These are phyloP conservation scores for Deuterostichococcus epilithicus DNA, from an alignment of 139 green algal species.

Conservation along the genomic window DNA sequence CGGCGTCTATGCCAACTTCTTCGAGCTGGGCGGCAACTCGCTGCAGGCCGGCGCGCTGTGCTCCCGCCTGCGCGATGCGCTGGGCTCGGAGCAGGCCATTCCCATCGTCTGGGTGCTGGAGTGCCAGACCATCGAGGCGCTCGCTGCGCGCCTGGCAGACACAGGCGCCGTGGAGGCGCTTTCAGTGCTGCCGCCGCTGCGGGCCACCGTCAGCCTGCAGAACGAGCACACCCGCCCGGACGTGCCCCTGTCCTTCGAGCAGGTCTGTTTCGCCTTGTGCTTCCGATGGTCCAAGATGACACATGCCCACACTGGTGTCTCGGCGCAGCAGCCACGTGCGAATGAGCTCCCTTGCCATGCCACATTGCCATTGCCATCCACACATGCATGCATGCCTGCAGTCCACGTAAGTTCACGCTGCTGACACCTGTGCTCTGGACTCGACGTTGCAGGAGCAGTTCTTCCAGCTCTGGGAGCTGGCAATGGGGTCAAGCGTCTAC, in stretches of 20 bases:
- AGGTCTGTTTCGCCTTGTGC: too few species aligned
- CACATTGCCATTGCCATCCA: not conserved
- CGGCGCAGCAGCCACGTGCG: too few species aligned
- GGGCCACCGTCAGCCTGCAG: too few species aligned
- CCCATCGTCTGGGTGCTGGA: constrained; percentile 15
- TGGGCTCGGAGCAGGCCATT: not conserved
- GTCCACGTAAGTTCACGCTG: not conserved
- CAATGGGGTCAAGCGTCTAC: not conserved
- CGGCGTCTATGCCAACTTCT: constrained; percentile 19
- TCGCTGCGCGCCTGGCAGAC: not conserved
- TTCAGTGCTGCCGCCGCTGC: not conserved
- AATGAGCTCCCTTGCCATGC: not conserved
- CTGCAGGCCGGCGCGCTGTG: constrained; percentile 19
- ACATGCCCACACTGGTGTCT: too few species aligned
- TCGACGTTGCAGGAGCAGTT: constrained; percentile 3
- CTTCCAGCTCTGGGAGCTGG: constrained; percentile 4
- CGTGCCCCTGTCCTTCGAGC: too few species aligned
- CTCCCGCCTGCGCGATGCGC: not conserved
- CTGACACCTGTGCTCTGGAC: not conserved
- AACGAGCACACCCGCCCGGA: too few species aligned
- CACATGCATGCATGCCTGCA: not conserved
- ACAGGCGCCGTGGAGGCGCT: not conserved
- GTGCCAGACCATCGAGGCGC: constrained; percentile 11
- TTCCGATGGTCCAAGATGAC: too few species aligned
- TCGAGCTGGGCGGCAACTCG: constrained; percentile 27